These are phyloP conservation scores for Periconia sp. DNA, from an alignment of 2,329 filamentous ascomycete species.

Conservation along the genomic window DNA sequence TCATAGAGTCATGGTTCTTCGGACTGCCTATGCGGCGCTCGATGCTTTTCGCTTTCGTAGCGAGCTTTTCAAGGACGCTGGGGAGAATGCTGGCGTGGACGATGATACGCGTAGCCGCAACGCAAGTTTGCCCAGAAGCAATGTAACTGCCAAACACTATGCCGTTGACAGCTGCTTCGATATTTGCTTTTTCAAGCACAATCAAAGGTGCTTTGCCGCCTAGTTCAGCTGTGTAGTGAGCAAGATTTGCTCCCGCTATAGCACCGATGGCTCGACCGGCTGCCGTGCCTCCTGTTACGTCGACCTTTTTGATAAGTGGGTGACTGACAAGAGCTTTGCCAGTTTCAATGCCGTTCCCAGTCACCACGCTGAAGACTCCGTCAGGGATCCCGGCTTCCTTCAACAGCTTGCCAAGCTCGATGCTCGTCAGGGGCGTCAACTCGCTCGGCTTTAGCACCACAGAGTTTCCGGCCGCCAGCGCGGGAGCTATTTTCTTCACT, in stretches of 20 bases:
- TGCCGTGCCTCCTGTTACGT: constrained; percentile 42
- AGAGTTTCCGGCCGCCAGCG: constrained; percentile 39
- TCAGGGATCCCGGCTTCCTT: constrained; percentile 42
- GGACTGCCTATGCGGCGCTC: constrained; percentile 59
- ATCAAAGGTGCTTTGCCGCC: constrained; percentile 43
- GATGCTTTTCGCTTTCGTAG: constrained; percentile 54
- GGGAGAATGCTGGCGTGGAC: constrained; percentile 50
- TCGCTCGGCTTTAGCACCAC: constrained; percentile 43
- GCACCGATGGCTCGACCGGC: constrained; percentile 41
- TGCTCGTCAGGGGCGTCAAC: constrained; percentile 40
- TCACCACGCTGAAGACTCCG: constrained; percentile 39
- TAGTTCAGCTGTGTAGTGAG: constrained; percentile 41
- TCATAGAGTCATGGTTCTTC: constrained; percentile 59
- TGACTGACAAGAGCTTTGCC: constrained; percentile 41
- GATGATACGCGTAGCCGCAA: constrained; percentile 57
- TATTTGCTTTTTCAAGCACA: constrained; percentile 39
- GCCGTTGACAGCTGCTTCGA: constrained; percentile 42
- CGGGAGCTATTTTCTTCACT: constrained; percentile 45
- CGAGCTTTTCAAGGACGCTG: constrained; percentile 43
- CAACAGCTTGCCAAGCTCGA: constrained; percentile 40
- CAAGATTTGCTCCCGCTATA: constrained; percentile 38
- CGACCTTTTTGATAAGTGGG: constrained; percentile 40
- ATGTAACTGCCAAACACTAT: constrained; percentile 50
- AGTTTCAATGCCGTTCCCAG: constrained; percentile 35
- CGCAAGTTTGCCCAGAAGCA: constrained; percentile 59